phyloP scores from a whole-genome alignment of 2,329 filamentous ascomycete species.

The Rhynchosporium graminicola region DNA sequence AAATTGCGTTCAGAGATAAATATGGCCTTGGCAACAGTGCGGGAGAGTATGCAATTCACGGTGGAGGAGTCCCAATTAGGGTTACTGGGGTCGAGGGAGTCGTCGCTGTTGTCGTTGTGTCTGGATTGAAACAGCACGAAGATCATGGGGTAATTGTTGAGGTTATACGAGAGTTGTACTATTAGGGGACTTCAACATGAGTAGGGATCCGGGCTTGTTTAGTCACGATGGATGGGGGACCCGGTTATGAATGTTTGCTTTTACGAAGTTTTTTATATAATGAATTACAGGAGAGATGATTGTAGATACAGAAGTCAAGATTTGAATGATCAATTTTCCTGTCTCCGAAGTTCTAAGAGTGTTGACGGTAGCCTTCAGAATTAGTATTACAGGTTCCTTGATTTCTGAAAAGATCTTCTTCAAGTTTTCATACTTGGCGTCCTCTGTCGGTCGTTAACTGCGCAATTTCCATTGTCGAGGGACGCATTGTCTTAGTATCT shows the following conservation, averaged over 20 bases:
- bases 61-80: constrained; percentile 72
- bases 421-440: no score
- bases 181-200: constrained; percentile 17
- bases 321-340: no score
- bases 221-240: neutral
- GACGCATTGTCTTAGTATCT: no score
- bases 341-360: no score
- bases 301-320: no score
- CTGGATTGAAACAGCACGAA: constrained; percentile 73
- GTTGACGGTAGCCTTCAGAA: no score
- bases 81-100: constrained; percentile 75
- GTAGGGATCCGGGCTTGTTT: neutral
- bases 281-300: no score
- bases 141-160: constrained; percentile 78
- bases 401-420: no score
- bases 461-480: no score
- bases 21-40: constrained; percentile 60
- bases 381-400: no score
- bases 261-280: no score
- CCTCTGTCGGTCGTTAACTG: no score
- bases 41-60: constrained; percentile 73
- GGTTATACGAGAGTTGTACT: constrained; percentile 37
- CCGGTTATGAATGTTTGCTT: neutral
- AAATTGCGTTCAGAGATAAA: constrained; percentile 64
- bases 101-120: constrained; percentile 74